Evolutionary conservation across 306 rosid genomes (phyloP), one percentile per base, ranked within the genome.

Genomic region (Cucumis melo): DNA sequence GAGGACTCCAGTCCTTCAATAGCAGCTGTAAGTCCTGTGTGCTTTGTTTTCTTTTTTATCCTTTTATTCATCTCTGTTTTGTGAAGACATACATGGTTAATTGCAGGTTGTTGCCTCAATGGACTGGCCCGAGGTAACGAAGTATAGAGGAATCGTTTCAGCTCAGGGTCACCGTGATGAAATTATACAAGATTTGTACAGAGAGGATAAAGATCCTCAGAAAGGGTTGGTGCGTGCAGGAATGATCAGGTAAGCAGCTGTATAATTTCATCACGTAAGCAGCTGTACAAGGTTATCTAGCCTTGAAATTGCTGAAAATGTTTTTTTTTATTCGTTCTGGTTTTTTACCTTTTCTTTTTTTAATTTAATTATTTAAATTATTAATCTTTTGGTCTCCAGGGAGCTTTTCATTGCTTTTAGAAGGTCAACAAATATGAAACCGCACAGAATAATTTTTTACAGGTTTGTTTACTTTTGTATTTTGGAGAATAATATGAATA

Each of bases 111-210:
- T 94, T 54, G 99, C 92, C 5, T 94, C 97, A 2, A 89, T 89
- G 92, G 99, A 94, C 79, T 94, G 99, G 99, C 99, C 99, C 0
- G 79, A 78, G 44, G 77, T 90, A 1, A 85, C 92, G 0, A 90
- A 77, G 74, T 94, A 94, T 48, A 81, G 86, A 41, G 97, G 90
- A 29, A 8, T 92, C n/a, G 80, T 89, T 19, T 90, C 99, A 46
- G 88, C 96, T 0, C 99, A 94, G 60, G 0, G 3, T 4, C 96
- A 86, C 17, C 84, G 93, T 0, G 81, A 86, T 27, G 99, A 94
- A 79, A 89, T 92, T 0, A 94, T 94, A 1, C 85, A 83, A 17
- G 99, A 94, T 82, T 90, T 94, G 5, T 87, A 82, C 7, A 87
- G 60, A 20, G 0, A 20, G 12, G 0, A 0, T 36, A 14, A 7